phyloP scores from a whole-genome alignment of 2,329 filamentous ascomycete species.

The Macrophomina tecta region DNA sequence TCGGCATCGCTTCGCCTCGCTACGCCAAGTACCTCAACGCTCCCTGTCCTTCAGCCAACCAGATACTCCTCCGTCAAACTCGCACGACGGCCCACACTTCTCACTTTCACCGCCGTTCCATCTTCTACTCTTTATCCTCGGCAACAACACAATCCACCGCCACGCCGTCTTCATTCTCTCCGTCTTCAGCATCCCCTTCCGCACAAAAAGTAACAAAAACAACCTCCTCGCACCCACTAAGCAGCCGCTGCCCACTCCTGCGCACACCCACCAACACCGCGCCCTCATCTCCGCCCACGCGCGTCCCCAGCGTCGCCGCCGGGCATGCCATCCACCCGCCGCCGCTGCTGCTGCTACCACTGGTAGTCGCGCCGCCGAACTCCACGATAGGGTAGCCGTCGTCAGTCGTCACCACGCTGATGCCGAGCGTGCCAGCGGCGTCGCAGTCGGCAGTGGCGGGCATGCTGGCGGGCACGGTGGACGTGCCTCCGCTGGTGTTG shows the following conservation, averaged over 20 bases:
- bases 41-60: too few species aligned
- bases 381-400: not conserved
- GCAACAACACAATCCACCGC: not conserved
- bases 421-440: not conserved
- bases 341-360: not conserved
- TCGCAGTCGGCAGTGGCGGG: not conserved
- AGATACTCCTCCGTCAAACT: too few species aligned
- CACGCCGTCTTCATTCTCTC: not conserved
- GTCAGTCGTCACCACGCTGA: not conserved
- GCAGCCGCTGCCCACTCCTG: not conserved
- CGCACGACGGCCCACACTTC: too few species aligned
- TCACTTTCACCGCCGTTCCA: not conserved
- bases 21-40: too few species aligned
- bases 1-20: not conserved
- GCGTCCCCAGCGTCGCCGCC: not conserved
- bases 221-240: not conserved
- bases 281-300: not conserved
- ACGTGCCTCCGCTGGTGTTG: not conserved
- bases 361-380: not conserved
- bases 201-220: not conserved
- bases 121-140: not conserved
- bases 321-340: conserved; percentile 12
- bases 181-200: not conserved
- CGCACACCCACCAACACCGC: not conserved
- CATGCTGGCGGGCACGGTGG: conserved; percentile 3